These are phyloP conservation scores for Mycena olivaceomarginata DNA, from an alignment of 768 basidiomycete genomes.

Conservation along the genomic window DNA sequence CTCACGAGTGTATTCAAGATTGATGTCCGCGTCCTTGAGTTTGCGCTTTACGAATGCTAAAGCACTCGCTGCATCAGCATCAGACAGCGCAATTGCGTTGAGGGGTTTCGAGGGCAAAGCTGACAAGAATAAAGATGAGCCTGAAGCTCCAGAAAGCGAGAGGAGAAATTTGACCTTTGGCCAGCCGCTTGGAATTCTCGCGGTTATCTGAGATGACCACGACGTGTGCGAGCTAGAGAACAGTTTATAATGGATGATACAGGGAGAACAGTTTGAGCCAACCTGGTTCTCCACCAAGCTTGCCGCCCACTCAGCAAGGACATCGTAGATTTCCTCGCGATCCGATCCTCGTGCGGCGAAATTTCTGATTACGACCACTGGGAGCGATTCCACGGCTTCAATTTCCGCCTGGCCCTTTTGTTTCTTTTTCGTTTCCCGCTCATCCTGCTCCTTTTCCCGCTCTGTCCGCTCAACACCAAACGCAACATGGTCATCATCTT, in stretches of 20 bases:
- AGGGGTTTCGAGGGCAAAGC: slow-evolving; percentile 92
- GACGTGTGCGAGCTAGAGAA: slow-evolving; percentile 88
- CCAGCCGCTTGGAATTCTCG: slow-evolving; percentile 89
- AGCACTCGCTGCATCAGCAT: slow-evolving; percentile 89
- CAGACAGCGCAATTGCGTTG: slow-evolving; percentile 86
- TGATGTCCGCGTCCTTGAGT: slow-evolving; percentile 75
- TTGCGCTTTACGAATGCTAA: slow-evolving; percentile 89
- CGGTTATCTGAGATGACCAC: slow-evolving; percentile 93
- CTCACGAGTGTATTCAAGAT: slow-evolving; percentile 72
- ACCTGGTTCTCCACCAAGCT: slow-evolving; percentile 89
- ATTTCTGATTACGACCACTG: slow-evolving; percentile 89
- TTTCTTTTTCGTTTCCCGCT: slow-evolving; percentile 48
- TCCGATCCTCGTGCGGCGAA: slow-evolving; percentile 75
- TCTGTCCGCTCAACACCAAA: not conserved
- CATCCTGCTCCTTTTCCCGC: slow-evolving; percentile 36
- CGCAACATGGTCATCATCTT: slow-evolving; percentile 25
- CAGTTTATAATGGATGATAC: not conserved
- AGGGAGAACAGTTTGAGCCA: slow-evolving; percentile 49
- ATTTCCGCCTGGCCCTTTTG: slow-evolving; percentile 64
- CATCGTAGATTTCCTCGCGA: slow-evolving; percentile 83
- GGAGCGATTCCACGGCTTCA: slow-evolving; percentile 77
- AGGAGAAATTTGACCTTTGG: slow-evolving; percentile 73
- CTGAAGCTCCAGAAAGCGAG: slow-evolving; percentile 47
- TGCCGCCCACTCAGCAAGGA: slow-evolving; percentile 91
- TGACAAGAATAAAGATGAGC: slow-evolving; percentile 58